These are phyloP conservation scores for Xylogone sp. DNA, from an alignment of 2,329 filamentous ascomycete genomes.

Conservation along the genomic window DNA sequence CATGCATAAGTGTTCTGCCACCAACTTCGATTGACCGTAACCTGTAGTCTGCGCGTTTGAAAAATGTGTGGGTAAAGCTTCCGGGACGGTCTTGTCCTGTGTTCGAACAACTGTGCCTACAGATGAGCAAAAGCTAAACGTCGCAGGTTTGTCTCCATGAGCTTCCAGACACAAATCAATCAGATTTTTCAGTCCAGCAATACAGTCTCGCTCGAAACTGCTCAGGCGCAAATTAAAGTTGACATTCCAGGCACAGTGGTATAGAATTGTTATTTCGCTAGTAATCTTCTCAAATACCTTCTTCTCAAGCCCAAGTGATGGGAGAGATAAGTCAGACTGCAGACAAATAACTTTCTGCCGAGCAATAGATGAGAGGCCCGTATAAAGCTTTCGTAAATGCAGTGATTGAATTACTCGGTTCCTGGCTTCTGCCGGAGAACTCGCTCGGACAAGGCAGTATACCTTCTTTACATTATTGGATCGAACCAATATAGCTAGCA, in stretches of 20 bases:
- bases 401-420: slow-evolving; percentile 30
- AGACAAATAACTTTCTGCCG: slow-evolving; percentile 34
- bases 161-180: slow-evolving; percentile 4
- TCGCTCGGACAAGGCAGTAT: slow-evolving; percentile 45
- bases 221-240: slow-evolving; percentile 50
- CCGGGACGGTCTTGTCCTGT: slow-evolving; percentile 24
- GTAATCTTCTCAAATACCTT: slow-evolving; percentile 24
- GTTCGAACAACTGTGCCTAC: slow-evolving; percentile 25
- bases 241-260: slow-evolving; percentile 49
- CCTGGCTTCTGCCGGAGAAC: slow-evolving; percentile 25
- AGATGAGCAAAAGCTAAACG: slow-evolving; percentile 31
- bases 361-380: slow-evolving; percentile 22
- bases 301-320: slow-evolving; percentile 33
- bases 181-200: slow-evolving; percentile 16
- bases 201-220: slow-evolving; percentile 39
- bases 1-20: slow-evolving; percentile 33
- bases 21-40: slow-evolving; percentile 42
- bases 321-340: slow-evolving; percentile 32
- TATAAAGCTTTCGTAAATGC: slow-evolving; percentile 29
- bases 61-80: slow-evolving; percentile 20
- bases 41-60: slow-evolving; percentile 40
- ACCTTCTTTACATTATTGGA: slow-evolving; percentile 48
- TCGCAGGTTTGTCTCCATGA: slow-evolving; percentile 10
- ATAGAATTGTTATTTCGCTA: slow-evolving; percentile 33
- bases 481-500: slow-evolving; percentile 52